A percentile compares a stretch with the other conserved stretches of the same genome.
These are phyloP conservation scores for Rhizoclosmatium sp. DNA, from an alignment of 192 early-diverging fungal species.

Conservation along the genomic window DNA sequence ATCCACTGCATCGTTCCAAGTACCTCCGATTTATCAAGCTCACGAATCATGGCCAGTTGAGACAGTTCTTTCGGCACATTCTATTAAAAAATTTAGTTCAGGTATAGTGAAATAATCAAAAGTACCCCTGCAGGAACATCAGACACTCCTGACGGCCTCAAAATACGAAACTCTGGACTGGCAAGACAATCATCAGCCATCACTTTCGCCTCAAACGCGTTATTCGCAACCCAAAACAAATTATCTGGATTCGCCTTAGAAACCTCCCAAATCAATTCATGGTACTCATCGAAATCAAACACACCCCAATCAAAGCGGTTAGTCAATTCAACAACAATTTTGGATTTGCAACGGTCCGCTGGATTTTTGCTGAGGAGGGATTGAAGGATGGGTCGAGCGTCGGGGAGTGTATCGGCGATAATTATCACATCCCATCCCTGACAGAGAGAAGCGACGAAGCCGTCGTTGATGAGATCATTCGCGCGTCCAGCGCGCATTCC, in stretches of 20 bases:
- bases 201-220: conserved; percentile 37
- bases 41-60: conserved; percentile 23
- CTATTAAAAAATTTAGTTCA: not conserved
- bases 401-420: conserved; percentile 26
- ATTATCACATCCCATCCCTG: conserved; percentile 22
- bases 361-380: conserved; percentile 26
- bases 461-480: conserved; percentile 33
- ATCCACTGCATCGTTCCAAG: conserved; percentile 8
- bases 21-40: conserved; percentile 30
- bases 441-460: conserved; percentile 24
- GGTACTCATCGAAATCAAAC: conserved; percentile 34
- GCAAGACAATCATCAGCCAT: conserved; percentile 34
- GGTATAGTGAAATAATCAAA: not conserved
- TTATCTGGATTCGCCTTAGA: conserved; percentile 13
- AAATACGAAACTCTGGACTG: conserved; percentile 32
- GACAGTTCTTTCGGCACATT: conserved; percentile 2
- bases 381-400: conserved; percentile 31
- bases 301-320: conserved; percentile 38
- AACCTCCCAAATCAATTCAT: conserved; percentile 31
- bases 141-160: conserved; percentile 26
- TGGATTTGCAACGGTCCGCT: conserved; percentile 21
- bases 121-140: conserved; percentile 21
- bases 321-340: conserved; percentile 33
- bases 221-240: conserved; percentile 36
- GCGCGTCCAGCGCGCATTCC: conserved; percentile 33